Percentiles rank a stretch among this genome's conserved stretches.
These are phyloP conservation scores for Macrolepiota albuminosa DNA, from an alignment of 768 basidiomycete genomes.

Conservation along the genomic window DNA sequence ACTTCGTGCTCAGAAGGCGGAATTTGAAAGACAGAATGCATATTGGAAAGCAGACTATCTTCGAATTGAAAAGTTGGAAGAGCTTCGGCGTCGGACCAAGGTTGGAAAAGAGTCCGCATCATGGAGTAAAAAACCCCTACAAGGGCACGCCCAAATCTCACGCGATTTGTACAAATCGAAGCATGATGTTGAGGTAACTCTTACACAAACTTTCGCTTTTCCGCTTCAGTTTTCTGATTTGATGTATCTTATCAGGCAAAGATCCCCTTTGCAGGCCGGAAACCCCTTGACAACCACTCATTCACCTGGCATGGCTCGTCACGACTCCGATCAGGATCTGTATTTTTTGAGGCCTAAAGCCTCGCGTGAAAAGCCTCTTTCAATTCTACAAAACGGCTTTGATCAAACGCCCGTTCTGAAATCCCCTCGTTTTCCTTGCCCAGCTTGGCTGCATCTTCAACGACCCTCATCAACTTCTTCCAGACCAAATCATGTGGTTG, in stretches of 20 bases:
- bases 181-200: neutral
- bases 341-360: neutral
- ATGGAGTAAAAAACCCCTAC: neutral
- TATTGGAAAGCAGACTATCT: neutral
- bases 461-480: slow-evolving; percentile 25
- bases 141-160: neutral
- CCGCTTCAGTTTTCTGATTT: neutral
- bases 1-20: neutral
- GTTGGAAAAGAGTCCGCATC: neutral
- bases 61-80: neutral
- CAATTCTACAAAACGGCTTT: no score
- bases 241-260: neutral
- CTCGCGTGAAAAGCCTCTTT: neutral
- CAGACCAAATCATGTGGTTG: slow-evolving; percentile 28
- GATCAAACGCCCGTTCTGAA: no score
- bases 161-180: neutral
- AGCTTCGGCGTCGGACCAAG: neutral
- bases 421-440: slow-evolving; percentile 18
- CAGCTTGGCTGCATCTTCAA: slow-evolving; percentile 16
- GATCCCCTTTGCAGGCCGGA: neutral
- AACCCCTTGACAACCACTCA: neutral
- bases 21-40: neutral
- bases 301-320: neutral
- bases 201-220: neutral
- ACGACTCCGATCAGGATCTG: neutral